Base-by-base conservation (phyloP, 768 basidiomycete genomes). In the Dioszegia aurantiaca region DNA sequence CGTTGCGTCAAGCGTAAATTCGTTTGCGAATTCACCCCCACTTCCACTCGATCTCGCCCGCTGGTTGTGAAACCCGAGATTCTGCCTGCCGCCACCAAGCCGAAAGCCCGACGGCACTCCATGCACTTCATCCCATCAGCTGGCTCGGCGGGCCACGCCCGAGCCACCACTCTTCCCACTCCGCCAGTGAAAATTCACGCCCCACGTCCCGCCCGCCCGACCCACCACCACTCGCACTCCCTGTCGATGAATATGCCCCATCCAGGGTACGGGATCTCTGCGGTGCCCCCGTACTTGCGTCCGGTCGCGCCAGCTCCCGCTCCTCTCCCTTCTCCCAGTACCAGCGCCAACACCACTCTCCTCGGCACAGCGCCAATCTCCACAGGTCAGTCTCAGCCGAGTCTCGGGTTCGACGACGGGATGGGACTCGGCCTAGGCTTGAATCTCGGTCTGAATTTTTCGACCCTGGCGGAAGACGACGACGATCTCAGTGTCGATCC, bases 1-100 rank as follows among this genome's bases (percentile, higher is more conserved):
- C 64, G 74, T 31, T 76, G 74, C 46, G 52, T 55, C 23, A 47
- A 60, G 48, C 46, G 47, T 9, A 42, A 49, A 31, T 52, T 56
- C 30, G 36, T 12, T 2, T 56, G 55, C 30, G 55, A 56, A 33
- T 56, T 61, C 36, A 45, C 48, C 14, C 57, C 57, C 4, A 52
- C 46, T 24, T 4, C 48, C 8, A 27, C 21, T 14, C 26, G 45
- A 11, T 9, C 42, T 19, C 24, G 26, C 6, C n/a, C 41, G 11
- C 17, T 23, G 16, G 23, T 24, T 24, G 31, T 26, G 31, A 41
- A 31, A 45, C 42, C 41, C 27, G 40, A 42, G 19, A 19, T 26
- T 6, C 8, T 33, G 14, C 8, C 33, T 6, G 14, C 8, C 33
- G 14, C 33, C 30, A 12, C 41, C 9, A 44, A 41, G 17, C 27